These are phyloP conservation scores for Didymosphaeria variabile DNA, from an alignment of 2,329 filamentous ascomycete genomes.

Conservation along the genomic window DNA sequence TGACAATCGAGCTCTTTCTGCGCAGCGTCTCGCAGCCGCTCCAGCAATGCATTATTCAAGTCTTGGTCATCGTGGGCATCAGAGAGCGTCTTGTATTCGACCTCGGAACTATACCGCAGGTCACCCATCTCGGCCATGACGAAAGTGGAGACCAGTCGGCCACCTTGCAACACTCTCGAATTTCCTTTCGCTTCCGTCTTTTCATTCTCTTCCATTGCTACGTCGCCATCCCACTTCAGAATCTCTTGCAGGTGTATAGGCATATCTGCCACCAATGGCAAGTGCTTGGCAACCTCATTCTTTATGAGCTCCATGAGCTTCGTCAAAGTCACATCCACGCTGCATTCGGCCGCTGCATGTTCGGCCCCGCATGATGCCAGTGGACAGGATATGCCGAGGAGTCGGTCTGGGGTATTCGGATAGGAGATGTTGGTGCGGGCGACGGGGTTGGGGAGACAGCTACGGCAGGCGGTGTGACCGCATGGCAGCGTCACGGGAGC, in stretches of 20 bases:
- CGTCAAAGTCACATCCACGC: constrained; percentile 76
- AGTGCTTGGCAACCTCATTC: constrained; percentile 59
- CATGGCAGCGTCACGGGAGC: constrained; percentile 82
- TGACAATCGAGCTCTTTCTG: constrained; percentile 84
- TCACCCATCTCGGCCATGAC: constrained; percentile 69
- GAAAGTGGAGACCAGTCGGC: constrained; percentile 73
- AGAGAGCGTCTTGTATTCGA: constrained; percentile 58
- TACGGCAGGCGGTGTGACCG: constrained; percentile 78
- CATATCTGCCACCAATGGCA: constrained; percentile 40
- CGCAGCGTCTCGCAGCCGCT: constrained; percentile 67
- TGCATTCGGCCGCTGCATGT: constrained; percentile 80
- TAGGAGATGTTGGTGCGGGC: constrained; percentile 78
- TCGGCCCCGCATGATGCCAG: constrained; percentile 72
- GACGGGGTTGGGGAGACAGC: constrained; percentile 75
- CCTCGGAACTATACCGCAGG: constrained; percentile 65
- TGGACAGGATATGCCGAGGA: constrained; percentile 78
- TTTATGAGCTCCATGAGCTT: constrained; percentile 69
- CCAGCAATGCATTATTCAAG: constrained; percentile 62
- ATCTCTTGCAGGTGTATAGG: constrained; percentile 55
- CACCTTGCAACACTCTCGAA: constrained; percentile 61
- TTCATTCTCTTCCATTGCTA: constrained; percentile 49
- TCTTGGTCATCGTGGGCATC: constrained; percentile 47
- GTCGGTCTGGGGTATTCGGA: constrained; percentile 72
- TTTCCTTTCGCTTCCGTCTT: constrained; percentile 29
- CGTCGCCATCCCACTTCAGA: constrained; percentile 44